phyloP scores from a whole-genome alignment of 805 yeast species.

The Yarrowia yakushimensis region DNA sequence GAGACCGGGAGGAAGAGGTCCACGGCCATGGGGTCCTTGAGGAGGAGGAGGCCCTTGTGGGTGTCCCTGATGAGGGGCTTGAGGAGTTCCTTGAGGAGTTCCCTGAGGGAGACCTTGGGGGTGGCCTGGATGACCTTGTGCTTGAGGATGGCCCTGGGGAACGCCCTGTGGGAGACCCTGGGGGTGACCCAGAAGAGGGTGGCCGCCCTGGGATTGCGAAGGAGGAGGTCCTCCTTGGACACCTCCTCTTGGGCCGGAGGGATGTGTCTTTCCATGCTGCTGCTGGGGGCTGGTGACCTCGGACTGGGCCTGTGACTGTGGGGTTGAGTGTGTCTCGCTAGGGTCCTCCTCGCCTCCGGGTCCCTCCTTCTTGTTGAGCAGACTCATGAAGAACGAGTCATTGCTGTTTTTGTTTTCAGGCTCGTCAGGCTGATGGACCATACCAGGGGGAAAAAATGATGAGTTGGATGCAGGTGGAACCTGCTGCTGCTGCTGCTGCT shows the following conservation, averaged over 20 bases:
- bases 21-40: constrained; percentile 10
- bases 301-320: constrained; percentile 2
- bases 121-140: neutral
- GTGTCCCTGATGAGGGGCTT: neutral
- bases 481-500: constrained; percentile 13
- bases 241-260: constrained; percentile 2
- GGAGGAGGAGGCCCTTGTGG: constrained; percentile 12
- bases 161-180: neutral
- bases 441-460: constrained; percentile 1
- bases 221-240: neutral
- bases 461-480: neutral
- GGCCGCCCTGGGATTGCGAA: neutral
- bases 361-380: constrained; percentile 14
- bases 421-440: constrained; percentile 6
- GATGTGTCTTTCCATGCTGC: neutral
- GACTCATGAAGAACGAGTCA: constrained; percentile 25
- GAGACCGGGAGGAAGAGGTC: neutral
- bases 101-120: constrained; percentile 5
- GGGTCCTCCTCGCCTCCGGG: neutral
- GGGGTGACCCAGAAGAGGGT: neutral
- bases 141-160: neutral
- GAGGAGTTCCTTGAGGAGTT: neutral
- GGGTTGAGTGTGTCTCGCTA: neutral
- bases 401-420: constrained; percentile 25
- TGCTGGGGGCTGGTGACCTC: neutral